Percentiles rank a stretch among this genome's conserved stretches.
Conservation (phyloP, 192 early-diverging fungal species). For the Mortierella alpina region DNA sequence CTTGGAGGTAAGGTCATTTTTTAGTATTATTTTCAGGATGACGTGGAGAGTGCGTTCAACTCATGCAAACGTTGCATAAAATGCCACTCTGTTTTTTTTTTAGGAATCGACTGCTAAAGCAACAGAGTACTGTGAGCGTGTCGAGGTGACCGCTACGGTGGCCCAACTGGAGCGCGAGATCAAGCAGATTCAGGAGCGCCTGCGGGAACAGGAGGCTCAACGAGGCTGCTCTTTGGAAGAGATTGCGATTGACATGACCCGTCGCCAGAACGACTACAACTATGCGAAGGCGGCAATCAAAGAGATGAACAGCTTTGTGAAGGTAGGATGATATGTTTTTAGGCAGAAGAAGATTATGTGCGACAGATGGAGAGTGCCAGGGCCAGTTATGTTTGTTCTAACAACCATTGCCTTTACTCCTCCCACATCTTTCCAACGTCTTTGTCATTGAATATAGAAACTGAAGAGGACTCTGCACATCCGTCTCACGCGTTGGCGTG, state of each 20-base stretch:
- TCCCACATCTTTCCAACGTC: background rate
- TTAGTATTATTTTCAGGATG: background rate
- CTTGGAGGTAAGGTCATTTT: conserved; percentile 34
- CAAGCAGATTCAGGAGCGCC: conserved; percentile 57
- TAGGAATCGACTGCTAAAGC: conserved; percentile 65
- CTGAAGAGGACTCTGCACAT: conserved; percentile 66
- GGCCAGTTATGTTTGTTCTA: no score
- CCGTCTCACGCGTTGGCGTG: conserved; percentile 71
- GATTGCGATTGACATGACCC: conserved; percentile 64
- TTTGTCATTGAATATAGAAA: conserved; percentile 20
- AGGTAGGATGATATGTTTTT: conserved; percentile 40
- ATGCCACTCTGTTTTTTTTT: background rate
- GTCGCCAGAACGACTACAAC: conserved; percentile 62
- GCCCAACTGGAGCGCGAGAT: conserved; percentile 73
- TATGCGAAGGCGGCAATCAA: conserved; percentile 65
- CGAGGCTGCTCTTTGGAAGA: conserved; percentile 69
- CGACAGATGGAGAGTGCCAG: background rate
- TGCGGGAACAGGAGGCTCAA: conserved; percentile 66
- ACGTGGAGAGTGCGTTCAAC: background rate
- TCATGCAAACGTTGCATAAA: background rate
- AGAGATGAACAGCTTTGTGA: conserved; percentile 59
- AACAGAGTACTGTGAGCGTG: conserved; percentile 69
- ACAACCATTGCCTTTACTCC: background rate
- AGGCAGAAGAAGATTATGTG: background rate
- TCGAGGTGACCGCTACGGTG: conserved; percentile 58